Percentiles rank a stretch among this genome's conserved stretches.
These are phyloP conservation scores for Trichocomaceae sp. DNA, from an alignment of 2,329 filamentous ascomycete genomes.

Conservation along the genomic window DNA sequence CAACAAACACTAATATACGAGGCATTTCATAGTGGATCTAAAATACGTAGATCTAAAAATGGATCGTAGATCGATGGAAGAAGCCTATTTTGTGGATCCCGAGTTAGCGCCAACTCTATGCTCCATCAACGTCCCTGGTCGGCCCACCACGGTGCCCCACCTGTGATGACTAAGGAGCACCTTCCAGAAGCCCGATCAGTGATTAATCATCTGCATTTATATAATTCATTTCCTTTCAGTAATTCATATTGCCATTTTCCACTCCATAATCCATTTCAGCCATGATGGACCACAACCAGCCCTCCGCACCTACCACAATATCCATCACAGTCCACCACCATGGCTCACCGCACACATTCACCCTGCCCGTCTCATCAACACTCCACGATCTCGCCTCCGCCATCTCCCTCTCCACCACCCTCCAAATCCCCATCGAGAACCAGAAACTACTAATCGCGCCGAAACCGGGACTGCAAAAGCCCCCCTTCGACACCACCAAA, in stretches of 20 bases:
- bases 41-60: too few relatives aligned
- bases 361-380: conserved; percentile 46
- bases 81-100: background rate
- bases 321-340: conserved; percentile 47
- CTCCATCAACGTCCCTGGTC: too few relatives aligned
- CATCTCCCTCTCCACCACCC: conserved; percentile 24
- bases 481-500: conserved; percentile 36
- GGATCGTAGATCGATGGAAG: background rate
- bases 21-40: too few relatives aligned
- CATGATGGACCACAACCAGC: conserved; percentile 1
- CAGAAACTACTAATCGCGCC: conserved; percentile 43
- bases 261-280: background rate
- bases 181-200: background rate
- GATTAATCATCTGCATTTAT: background rate
- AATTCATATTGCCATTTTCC: background rate
- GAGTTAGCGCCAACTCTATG: background rate
- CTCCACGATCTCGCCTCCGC: conserved; percentile 38
- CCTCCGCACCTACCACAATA: background rate
- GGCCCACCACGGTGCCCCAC: background rate
- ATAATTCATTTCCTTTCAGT: background rate
- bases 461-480: conserved; percentile 42
- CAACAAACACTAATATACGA: too few relatives aligned
- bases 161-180: background rate
- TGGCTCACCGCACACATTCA: conserved; percentile 44
- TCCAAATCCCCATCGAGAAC: conserved; percentile 36